Evolutionary conservation across 2,329 filamentous ascomycete species (phyloP).

Genomic region (Trichothecium roseum): DNA sequence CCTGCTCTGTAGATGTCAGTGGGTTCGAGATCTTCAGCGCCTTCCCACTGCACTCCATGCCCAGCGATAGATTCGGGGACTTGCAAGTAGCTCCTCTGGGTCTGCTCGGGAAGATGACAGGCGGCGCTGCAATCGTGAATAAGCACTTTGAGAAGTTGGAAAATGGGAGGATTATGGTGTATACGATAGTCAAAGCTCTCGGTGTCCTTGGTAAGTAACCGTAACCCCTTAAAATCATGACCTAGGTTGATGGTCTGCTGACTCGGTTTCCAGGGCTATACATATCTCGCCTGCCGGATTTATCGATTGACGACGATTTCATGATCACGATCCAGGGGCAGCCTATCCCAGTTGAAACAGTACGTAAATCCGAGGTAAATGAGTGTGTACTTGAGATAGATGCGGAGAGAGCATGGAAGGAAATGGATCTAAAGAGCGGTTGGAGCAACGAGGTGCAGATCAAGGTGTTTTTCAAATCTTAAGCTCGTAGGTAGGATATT

Average conservation of each 20-base stretch:
- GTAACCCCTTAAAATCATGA: too few species aligned
- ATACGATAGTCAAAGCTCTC: conserved; percentile 67
- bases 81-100: conserved; percentile 62
- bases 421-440: conserved; percentile 56
- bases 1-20: conserved; percentile 48
- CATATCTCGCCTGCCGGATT: conserved; percentile 55
- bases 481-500: neutral
- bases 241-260: neutral
- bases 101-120: conserved; percentile 81
- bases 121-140: conserved; percentile 63
- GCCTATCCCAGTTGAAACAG: conserved; percentile 57
- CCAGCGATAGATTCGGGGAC: conserved; percentile 18
- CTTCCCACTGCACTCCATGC: conserved; percentile 53
- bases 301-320: conserved; percentile 54
- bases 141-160: conserved; percentile 43
- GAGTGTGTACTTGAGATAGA: conserved; percentile 65
- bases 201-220: conserved; percentile 54
- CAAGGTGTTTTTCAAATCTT: conserved; percentile 45
- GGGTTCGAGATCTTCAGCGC: conserved; percentile 78
- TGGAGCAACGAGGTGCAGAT: conserved; percentile 76
- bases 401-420: conserved; percentile 64
- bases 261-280: conserved; percentile 48
- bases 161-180: conserved; percentile 53
- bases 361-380: conserved; percentile 43
- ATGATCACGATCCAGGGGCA: conserved; percentile 65